Evolutionary conservation across 371 early-diverging fungal genomes (phyloP), one percentile per base, ranked within the genome.

Genomic region (Massospora cicadina): DNA sequence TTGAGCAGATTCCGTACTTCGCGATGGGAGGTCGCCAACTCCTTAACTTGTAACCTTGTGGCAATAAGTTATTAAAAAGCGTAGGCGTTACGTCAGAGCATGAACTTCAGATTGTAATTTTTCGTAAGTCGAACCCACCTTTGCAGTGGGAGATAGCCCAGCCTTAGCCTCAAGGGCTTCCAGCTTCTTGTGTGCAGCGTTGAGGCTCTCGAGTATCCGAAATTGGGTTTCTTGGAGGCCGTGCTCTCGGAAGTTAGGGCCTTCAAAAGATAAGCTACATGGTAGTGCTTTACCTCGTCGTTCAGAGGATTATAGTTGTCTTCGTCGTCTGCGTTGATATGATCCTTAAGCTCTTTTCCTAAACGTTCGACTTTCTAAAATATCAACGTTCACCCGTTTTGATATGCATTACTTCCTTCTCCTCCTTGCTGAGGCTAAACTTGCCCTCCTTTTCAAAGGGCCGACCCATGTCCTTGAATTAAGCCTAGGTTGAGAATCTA

Each of bases 131-230:
- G 27, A 29, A 59, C 3, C 29, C 2, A 29, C 2, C 17, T 7
- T 21, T 10, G 60, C 21, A 29, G 26, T 2, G 21, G 60, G 60
- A 60, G 25, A 21, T 21, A 21, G 7, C 17, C 21, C 21, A 17
- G 31, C 60, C 21, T 60, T 31, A 21, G 24, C 5, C 10, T 62
- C 79, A 1, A 82, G 67, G 1, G 77, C 72, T 64, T 81, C 79
- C 3, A 82, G 68, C 64, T 80, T 80, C 64, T 75, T 68, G 55
- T 82, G 82, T 33, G 79, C 65, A 43, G 70, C 72, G 61, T 83
- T 80, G 33, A 89, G 69, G 13, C 79, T 77, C 65, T 86, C 89
- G 33, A 86, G 72, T 31, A 85, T 77, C 54, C 82, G 74, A 68
- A 76, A 77, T 66, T 89, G 87, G 10, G 83, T 82, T 56, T 86